phyloP scores from a whole-genome alignment of 2,329 filamentous ascomycete species.

The Dendrostoma leiphaemia region DNA sequence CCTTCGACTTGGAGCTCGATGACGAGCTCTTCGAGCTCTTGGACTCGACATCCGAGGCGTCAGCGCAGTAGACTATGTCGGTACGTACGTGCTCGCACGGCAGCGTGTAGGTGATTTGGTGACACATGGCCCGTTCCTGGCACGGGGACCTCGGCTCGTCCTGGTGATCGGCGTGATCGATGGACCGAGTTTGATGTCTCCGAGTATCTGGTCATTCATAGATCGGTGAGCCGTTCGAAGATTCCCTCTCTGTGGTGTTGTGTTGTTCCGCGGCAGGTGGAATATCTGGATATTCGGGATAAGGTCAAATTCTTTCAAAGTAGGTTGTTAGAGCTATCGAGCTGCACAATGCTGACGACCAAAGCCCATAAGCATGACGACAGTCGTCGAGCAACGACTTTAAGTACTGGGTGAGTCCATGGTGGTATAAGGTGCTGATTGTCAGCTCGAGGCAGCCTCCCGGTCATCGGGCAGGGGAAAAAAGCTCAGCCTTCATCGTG shows the following conservation, averaged over 20 bases:
- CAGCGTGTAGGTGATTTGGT: constrained; percentile 47
- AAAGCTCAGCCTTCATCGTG: constrained; percentile 9
- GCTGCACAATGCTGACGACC: no score
- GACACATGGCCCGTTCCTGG: constrained; percentile 42
- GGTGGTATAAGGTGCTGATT: constrained; percentile 13
- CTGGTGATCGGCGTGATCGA: no score
- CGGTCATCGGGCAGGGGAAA: constrained; percentile 9
- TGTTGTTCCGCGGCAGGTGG: no score
- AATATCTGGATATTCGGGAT: no score
- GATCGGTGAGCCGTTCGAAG: no score
- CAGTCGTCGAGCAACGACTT: not conserved
- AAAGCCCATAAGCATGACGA: no score
- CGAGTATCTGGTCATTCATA: no score
- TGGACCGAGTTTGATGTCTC: no score
- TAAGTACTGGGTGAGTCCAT: constrained; percentile 1
- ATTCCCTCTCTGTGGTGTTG: no score
- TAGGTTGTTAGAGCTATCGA: no score
- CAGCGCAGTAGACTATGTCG: constrained; percentile 42
- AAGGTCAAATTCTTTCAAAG: no score
- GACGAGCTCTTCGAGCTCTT: constrained; percentile 7
- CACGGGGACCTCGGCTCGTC: no score
- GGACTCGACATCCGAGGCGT: constrained; percentile 29
- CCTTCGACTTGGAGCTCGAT: constrained; percentile 18
- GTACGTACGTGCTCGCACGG: constrained; percentile 50
- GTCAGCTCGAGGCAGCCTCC: constrained; percentile 8